Base-by-base conservation (phyloP, 164 flowering plant genomes). In the Magnolia sinica region DNA sequence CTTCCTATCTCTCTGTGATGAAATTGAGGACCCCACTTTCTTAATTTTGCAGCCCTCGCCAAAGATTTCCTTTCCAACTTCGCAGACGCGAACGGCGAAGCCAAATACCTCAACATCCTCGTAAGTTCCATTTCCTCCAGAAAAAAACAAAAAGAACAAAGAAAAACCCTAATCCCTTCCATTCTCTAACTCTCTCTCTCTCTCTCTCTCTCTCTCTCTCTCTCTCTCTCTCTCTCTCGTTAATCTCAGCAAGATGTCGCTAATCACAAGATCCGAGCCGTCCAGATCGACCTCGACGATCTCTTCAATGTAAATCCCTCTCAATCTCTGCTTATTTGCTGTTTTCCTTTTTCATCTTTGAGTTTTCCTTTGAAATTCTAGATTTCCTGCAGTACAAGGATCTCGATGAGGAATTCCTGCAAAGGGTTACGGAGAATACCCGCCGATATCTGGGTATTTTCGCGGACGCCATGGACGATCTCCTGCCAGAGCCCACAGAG, bases 401-500 rank as follows among this genome's bases (percentile, higher is more conserved):
- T 64, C 69, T 85, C 83, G 96, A 94, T 81, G 99, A 92, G 73
- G 97, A 88, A 18, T 94, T 96, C 81, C 74, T 92, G 8, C 83
- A 85, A 61, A 83, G 96, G 50, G 88, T 94, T 19, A 88, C 89
- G 16, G 97, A 89, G 65, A 96, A 96, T 74, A 93, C 99, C 0
- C 84, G 91, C 37, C 79, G 99, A 9, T 96, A 96, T 68, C 78
- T 96, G 65, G 90, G 87, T 16, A 81, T 96, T 69, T 96, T 96
- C 76, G 89, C 97, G 0, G 86, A 87, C 65, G 98, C 98, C 0
- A 87, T 96, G 59, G 99, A 96, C 77, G 97, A 89, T 77, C 83
- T 96, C 37, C 72, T 96, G 86, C 98, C 99, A 3, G 95, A 90
- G 78, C 89, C 98, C 0, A 94, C 98, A 0, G 99, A 91, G 87